These are phyloP conservation scores for Pyrus bretschneideri DNA, from an alignment of 306 rosid genomes.

Conservation along the genomic window DNA sequence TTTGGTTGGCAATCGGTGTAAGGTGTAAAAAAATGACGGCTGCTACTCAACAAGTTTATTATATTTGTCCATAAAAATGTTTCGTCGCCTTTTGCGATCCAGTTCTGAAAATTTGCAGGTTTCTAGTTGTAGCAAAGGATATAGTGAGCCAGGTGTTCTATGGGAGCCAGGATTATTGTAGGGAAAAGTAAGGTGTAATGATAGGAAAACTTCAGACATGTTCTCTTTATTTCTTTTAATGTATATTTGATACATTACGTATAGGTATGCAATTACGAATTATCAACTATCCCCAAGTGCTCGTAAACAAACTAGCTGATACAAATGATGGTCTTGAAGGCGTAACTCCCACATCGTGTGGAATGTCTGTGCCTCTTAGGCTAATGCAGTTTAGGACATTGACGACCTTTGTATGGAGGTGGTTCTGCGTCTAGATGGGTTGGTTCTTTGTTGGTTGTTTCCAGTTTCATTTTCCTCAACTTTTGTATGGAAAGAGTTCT, in stretches of 20 bases:
- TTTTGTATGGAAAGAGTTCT: constrained; percentile 59
- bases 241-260: constrained; percentile 2
- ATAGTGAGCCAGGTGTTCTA: not conserved
- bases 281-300: not conserved
- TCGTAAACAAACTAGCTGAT: not conserved
- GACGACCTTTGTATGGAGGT: constrained; percentile 44
- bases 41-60: not conserved
- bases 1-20: not conserved
- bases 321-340: constrained; percentile 1
- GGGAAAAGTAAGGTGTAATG: not conserved
- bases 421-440: constrained; percentile 17
- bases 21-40: not conserved
- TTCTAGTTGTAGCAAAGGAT: not conserved
- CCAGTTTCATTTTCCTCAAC: constrained; percentile 38
- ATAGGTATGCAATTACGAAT: constrained; percentile 7
- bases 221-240: not conserved
- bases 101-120: not conserved
- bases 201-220: not conserved
- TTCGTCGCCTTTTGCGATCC: not conserved
- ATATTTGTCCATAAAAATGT: not conserved
- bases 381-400: constrained; percentile 25
- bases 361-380: not conserved
- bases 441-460: constrained; percentile 32
- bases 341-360: constrained; percentile 3
- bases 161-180: not conserved